Evolutionary conservation across 352 stramenopile species (phyloP).

Genomic region (Phytophthora tentaculata): DNA sequence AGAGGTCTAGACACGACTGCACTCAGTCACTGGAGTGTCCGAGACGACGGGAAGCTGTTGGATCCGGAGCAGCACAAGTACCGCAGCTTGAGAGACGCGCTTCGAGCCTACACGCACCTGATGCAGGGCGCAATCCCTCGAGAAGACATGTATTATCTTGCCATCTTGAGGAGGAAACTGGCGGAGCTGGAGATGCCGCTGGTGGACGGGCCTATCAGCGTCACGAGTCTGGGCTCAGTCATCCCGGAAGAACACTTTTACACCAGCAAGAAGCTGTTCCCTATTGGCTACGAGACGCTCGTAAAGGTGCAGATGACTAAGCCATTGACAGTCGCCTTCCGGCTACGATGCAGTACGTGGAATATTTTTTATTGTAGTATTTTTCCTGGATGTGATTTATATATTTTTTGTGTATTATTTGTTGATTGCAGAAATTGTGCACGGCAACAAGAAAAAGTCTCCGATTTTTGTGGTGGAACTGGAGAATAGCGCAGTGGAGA

Average conservation of each 20-base stretch:
- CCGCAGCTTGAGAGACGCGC: slow-evolving; percentile 52
- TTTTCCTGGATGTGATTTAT: not conserved
- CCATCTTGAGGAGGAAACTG: slow-evolving; percentile 64
- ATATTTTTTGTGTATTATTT: slow-evolving; percentile 8
- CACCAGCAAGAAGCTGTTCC: slow-evolving; percentile 81
- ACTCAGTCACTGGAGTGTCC: slow-evolving; percentile 47
- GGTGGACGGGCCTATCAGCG: slow-evolving; percentile 72
- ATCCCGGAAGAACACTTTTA: slow-evolving; percentile 74
- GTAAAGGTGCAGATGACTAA: slow-evolving; percentile 57
- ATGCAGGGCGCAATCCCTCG: slow-evolving; percentile 49
- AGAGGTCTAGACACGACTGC: slow-evolving; percentile 41
- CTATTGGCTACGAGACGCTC: slow-evolving; percentile 70
- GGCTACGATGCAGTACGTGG: slow-evolving; percentile 62
- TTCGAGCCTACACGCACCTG: slow-evolving; percentile 48
- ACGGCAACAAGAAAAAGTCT: slow-evolving; percentile 80
- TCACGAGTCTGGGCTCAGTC: slow-evolving; percentile 54
- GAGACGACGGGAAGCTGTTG: slow-evolving; percentile 50
- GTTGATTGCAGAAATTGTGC: slow-evolving; percentile 59
- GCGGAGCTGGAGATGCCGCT: slow-evolving; percentile 60
- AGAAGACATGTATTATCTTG: slow-evolving; percentile 79
- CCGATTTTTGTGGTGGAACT: slow-evolving; percentile 82
- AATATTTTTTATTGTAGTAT: slow-evolving; percentile 2
- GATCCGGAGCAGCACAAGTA: slow-evolving; percentile 51
- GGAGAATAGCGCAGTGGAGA: slow-evolving; percentile 53
- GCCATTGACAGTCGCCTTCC: slow-evolving; percentile 41